These are phyloP conservation scores for Diaporthe citriasiana DNA, from an alignment of 2,329 filamentous ascomycete genomes.

Conservation along the genomic window DNA sequence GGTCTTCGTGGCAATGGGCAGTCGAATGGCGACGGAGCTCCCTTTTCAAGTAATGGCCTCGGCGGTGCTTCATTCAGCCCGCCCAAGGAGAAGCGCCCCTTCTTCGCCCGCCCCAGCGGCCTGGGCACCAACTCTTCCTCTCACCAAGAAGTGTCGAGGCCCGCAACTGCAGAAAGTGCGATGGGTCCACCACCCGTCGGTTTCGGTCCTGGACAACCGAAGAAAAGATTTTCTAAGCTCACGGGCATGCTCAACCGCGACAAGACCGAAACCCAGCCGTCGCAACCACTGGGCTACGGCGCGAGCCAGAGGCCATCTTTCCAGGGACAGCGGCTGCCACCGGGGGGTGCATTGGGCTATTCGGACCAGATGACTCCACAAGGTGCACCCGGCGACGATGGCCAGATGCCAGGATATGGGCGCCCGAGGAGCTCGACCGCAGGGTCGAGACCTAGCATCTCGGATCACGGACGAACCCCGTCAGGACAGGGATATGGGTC, in stretches of 20 bases:
- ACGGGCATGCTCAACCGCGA: constrained; percentile 51
- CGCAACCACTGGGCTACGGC: constrained; percentile 35
- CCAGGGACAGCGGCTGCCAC: constrained; percentile 39
- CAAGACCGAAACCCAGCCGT: constrained; percentile 35
- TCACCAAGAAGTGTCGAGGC: constrained; percentile 39
- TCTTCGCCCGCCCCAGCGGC: constrained; percentile 49
- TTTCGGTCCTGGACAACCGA: constrained; percentile 47
- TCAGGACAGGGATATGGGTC: constrained; percentile 36
- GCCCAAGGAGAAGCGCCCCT: constrained; percentile 45
- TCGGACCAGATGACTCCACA: constrained; percentile 20
- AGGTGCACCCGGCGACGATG: constrained; percentile 2
- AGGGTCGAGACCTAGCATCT: constrained; percentile 42
- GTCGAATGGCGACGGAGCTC: constrained; percentile 43
- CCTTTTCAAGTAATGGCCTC: constrained; percentile 46
- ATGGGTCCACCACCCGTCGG: constrained; percentile 40
- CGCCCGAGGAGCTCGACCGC: constrained; percentile 45
- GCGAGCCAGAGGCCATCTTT: constrained; percentile 45
- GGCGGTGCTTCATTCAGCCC: constrained; percentile 35
- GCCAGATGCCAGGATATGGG: constrained; percentile 30
- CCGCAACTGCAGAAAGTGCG: constrained; percentile 37
- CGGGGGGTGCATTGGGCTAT: not conserved
- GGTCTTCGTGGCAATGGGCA: constrained; percentile 47
- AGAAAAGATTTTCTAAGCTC: constrained; percentile 62
- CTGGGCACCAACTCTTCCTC: constrained; percentile 34
- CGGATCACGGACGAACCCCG: constrained; percentile 36